Evolutionary conservation across 495 filamentous ascomycete genomes (phyloP).

Genomic region (Aspergillus avenaceus): DNA sequence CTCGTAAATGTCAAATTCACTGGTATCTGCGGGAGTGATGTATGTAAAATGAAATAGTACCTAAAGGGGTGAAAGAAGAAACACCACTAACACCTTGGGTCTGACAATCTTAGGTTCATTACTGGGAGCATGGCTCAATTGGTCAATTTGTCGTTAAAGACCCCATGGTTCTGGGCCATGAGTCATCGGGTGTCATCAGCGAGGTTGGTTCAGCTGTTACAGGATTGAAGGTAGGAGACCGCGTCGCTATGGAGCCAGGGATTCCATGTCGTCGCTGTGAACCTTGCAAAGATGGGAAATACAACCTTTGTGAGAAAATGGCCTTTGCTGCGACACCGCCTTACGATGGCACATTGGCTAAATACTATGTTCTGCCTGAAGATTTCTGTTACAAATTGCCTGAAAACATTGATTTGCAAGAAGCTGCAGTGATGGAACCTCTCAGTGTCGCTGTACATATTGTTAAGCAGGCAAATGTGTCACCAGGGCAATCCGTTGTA

Average conservation of each 20-base stretch:
- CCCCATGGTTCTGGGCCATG: conserved; percentile 92
- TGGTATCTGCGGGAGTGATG: conserved; percentile 87
- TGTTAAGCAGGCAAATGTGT: conserved; percentile 40
- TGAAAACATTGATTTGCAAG: conserved; percentile 39
- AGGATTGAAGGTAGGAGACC: conserved; percentile 41
- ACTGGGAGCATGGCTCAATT: conserved; percentile 81
- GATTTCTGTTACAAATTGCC: conserved; percentile 55
- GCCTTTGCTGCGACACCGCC: conserved; percentile 52
- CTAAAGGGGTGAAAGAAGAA: background rate
- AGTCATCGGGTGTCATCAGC: conserved; percentile 74
- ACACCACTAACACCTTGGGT: background rate
- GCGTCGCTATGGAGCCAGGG: conserved; percentile 53
- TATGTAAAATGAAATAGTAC: conserved; percentile 33
- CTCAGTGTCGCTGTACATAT: conserved; percentile 54
- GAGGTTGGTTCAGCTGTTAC: conserved; percentile 56
- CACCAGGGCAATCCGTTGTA: conserved; percentile 45
- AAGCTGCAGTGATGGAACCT: conserved; percentile 52
- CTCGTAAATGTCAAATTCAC: conserved; percentile 80
- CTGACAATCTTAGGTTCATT: conserved; percentile 58
- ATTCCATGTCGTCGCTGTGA: conserved; percentile 49
- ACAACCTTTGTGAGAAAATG: conserved; percentile 52
- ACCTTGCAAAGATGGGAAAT: conserved; percentile 48
- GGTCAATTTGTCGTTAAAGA: conserved; percentile 75
- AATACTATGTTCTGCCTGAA: conserved; percentile 51
- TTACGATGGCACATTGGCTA: conserved; percentile 51